A percentile compares a stretch with the other conserved stretches of the same genome.
These are phyloP conservation scores for Yamadazyma sp. DNA, from an alignment of 1,139 yeast genomes.

Conservation along the genomic window DNA sequence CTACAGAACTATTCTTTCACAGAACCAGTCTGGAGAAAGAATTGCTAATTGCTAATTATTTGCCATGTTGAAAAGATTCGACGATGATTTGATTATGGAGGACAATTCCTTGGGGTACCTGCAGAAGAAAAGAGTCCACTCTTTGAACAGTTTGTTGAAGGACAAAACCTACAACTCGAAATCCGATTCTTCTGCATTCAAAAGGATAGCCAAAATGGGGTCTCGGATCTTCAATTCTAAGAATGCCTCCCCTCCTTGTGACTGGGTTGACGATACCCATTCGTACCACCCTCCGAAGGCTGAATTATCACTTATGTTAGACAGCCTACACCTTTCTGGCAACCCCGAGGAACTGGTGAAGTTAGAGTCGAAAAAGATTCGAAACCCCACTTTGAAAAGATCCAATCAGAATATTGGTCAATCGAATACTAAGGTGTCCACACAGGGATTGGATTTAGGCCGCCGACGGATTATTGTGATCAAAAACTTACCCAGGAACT, in stretches of 20 bases:
- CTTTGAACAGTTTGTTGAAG: conserved; percentile 15
- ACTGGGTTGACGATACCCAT: not conserved
- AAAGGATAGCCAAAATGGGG: conserved; percentile 21
- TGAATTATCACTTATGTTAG: not conserved
- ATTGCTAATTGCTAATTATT: not conserved
- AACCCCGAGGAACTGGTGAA: not conserved
- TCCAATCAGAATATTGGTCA: conserved; percentile 1
- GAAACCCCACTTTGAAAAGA: not conserved
- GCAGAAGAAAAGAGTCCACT: conserved; percentile 11
- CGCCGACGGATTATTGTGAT: conserved; percentile 19
- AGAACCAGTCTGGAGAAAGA: not conserved
- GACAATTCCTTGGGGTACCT: not conserved
- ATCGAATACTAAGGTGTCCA: not conserved
- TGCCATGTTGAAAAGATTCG: not conserved
- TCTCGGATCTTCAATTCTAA: conserved; percentile 19
- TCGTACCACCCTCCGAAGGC: not conserved
- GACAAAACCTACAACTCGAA: conserved; percentile 12
- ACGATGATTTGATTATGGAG: not conserved
- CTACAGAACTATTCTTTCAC: not conserved
- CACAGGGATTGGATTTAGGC: conserved; percentile 3
- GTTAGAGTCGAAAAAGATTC: not conserved
- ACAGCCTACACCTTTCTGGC: not conserved
- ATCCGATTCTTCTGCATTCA: conserved; percentile 13
- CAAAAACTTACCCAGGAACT: conserved; percentile 17
- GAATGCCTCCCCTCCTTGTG: conserved; percentile 5